Evolutionary conservation across 345 rosid genomes (phyloP).

Genomic region (Pistacia atlantica): DNA sequence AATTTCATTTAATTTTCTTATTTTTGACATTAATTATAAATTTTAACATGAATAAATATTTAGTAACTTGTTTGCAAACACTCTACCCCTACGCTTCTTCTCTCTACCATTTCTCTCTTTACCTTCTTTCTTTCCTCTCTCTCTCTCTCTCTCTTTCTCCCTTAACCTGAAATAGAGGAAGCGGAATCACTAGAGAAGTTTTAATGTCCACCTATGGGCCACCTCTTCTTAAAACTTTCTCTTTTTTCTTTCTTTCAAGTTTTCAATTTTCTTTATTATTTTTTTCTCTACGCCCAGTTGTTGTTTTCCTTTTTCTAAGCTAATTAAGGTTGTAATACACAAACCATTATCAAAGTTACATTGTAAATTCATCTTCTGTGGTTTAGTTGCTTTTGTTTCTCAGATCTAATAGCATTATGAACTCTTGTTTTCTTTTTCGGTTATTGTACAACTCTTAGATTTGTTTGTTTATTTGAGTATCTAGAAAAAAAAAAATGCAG

Average conservation of each 20-base stretch:
- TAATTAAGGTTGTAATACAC: neutral
- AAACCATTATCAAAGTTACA: constrained; percentile 16
- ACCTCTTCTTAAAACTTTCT: constrained; percentile 26
- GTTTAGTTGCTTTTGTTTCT: constrained; percentile 28
- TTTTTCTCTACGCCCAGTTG: neutral
- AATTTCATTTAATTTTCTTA: too few species aligned
- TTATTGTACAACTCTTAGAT: neutral
- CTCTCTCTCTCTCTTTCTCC: constrained; percentile 29
- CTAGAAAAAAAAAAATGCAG: too few species aligned
- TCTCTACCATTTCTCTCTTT: neutral
- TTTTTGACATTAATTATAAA: too few species aligned
- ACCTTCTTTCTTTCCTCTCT: neutral
- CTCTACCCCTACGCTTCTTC: neutral
- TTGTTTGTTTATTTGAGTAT: too few species aligned
- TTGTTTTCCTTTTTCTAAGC: constrained; percentile 21
- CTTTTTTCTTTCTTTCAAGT: constrained; percentile 11
- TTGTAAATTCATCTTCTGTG: constrained; percentile 12
- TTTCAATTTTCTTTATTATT: constrained; percentile 9
- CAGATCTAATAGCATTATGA: constrained; percentile 46
- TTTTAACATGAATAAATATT: neutral
- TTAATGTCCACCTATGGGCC: constrained; percentile 41
- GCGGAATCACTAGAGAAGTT: constrained; percentile 28
- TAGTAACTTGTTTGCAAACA: constrained; percentile 32
- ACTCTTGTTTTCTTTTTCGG: constrained; percentile 8
- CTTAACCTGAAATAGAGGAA: constrained; percentile 54